Evolutionary conservation across 202 grass and related monocot genomes (phyloP).

Genomic region (Cymbopogon flexuosus): DNA sequence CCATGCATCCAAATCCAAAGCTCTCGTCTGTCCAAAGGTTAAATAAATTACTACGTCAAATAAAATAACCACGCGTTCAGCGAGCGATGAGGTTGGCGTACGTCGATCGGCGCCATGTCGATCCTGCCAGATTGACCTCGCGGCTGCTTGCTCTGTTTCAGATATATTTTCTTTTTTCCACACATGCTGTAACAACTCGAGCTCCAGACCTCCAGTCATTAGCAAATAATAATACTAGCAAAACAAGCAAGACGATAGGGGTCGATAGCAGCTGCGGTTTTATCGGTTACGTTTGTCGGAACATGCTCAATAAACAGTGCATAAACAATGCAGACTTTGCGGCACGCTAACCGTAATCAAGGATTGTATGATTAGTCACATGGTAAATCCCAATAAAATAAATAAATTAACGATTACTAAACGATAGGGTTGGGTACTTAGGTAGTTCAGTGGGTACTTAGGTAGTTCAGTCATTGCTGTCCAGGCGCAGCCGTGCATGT

Average conservation of each 20-base stretch:
- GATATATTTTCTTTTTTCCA: neutral
- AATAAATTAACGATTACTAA: neutral
- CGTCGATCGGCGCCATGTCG: neutral
- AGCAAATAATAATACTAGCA: neutral
- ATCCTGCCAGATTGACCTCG: neutral
- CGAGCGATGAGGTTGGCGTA: neutral
- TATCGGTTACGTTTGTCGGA: neutral
- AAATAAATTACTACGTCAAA: neutral
- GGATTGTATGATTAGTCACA: neutral
- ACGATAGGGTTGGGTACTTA: too few species aligned
- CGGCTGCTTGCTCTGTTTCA: neutral
- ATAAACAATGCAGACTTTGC: neutral
- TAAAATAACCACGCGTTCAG: neutral
- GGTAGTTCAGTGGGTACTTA: too few species aligned
- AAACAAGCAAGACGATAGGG: neutral
- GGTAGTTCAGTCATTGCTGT: too few species aligned
- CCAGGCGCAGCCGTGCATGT: too few species aligned
- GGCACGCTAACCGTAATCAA: neutral
- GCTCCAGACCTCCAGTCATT: neutral
- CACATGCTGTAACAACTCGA: neutral
- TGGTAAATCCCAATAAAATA: neutral
- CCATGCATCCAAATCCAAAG: neutral
- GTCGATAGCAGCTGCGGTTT: neutral
- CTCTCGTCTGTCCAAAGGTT: neutral
- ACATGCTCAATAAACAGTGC: too few species aligned